Evolutionary conservation across 2,329 filamentous ascomycete species (phyloP), one percentile per base, ranked within the genome.

Genomic region (Curvularia lunata): DNA sequence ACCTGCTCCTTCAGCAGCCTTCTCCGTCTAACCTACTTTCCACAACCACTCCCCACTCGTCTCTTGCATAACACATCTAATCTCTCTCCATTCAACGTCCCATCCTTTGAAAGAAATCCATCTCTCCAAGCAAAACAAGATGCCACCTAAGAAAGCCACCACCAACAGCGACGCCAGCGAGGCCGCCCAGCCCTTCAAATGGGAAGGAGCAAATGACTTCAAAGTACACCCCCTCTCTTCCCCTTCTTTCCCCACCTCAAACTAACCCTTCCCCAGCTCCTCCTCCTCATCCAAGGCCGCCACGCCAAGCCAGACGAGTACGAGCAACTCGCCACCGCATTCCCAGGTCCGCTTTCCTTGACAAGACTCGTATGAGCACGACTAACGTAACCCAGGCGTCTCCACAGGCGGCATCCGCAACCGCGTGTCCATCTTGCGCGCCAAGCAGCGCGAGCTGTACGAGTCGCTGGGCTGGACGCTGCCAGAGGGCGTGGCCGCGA

Each of bases 191-290:
- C 54, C 57, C 23, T 55, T 66, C 54, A 46, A 21, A 12, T 66
- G 61, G 63, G 59, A 61, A 21, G 61, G 58, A 19, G 19, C 59
- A 4, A 66, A 67, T 41, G 65, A 66, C 5, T 42, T 3, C 30
- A 67, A 59, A 27, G 54, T 57, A 46, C 13, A 12, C 12, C 5
- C 13, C 16, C 19, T 18, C 32, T 5, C 12, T n/a, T n/a, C n/a
- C 25, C 6, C 25, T 12, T 16, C 32, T 19, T 2, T n/a, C 6
- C 28, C n/a, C 81, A 73, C 72, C 37, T 3, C 59, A 48, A 64
- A 13, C 56, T 57, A 47, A 61, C 28, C 9, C 28, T 13, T 9
- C 5, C 5, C 21, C 32, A 76, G 70, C 54, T 69, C 54, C 45
- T 70, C 56, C 48, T 71, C 54, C 46, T 72, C 8, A 68, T 47